Percentiles rank a stretch among this genome's conserved stretches.
Evolutionary conservation across 768 basidiomycete genomes (phyloP).

Genomic region (Boletus sensibilis): DNA sequence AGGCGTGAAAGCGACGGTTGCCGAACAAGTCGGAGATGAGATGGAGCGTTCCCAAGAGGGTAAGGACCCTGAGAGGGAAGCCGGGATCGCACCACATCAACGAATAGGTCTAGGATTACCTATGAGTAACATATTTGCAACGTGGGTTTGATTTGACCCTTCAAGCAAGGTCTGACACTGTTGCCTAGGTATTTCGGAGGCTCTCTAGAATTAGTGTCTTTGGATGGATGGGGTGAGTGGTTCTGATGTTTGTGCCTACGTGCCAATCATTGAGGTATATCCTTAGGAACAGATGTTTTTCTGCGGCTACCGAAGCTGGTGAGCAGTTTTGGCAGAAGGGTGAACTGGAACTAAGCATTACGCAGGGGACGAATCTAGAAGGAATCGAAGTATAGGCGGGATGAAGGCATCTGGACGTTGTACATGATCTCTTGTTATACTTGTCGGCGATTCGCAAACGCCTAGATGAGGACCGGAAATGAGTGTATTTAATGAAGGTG

Average conservation of each 20-base stretch:
- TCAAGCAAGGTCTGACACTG: not conserved
- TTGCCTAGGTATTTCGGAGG: constrained; percentile 74
- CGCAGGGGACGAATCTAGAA: constrained; percentile 80
- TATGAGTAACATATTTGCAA: constrained; percentile 88
- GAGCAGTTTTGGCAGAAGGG: constrained; percentile 22
- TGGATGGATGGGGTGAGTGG: constrained; percentile 79
- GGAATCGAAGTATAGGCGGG: constrained; percentile 67
- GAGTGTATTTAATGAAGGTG: not conserved
- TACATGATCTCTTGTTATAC: not conserved
- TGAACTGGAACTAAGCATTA: not conserved
- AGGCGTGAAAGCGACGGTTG: constrained; percentile 75
- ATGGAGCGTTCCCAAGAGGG: constrained; percentile 22
- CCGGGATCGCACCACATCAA: constrained; percentile 52
- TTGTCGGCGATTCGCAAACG: constrained; percentile 8
- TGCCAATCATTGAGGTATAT: constrained; percentile 5
- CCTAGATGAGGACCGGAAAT: constrained; percentile 12
- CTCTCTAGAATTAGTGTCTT: constrained; percentile 69
- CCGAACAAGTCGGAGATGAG: constrained; percentile 61
- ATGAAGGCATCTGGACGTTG: not conserved
- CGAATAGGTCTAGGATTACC: constrained; percentile 81
- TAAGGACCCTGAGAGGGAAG: constrained; percentile 42
- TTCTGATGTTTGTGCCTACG: not conserved
- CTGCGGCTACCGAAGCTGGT: constrained; percentile 79
- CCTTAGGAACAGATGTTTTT: constrained; percentile 77
- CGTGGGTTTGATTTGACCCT: constrained; percentile 41